Base-by-base conservation (phyloP, 345 rosid species). In the Hibiscus trionum region DNA sequence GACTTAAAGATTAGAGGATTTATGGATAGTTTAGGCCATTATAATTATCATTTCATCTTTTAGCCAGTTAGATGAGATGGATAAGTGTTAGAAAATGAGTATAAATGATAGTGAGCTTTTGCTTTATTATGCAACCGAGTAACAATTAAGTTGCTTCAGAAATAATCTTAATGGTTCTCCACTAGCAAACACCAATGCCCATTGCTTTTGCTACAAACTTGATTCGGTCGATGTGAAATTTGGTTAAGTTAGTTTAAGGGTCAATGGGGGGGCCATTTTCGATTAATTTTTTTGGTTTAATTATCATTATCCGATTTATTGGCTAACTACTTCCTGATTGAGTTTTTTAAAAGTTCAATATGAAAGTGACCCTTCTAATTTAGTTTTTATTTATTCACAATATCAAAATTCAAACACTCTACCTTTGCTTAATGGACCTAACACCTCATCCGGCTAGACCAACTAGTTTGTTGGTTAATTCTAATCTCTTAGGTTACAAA, bases 41-140 rank as follows among this genome's bases (percentile, higher is more conserved):
- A 35, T 35, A 35, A 35, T 35, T 35, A 35, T 35, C 37, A 4
- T 35, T 4, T 33, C n/a, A 10, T 39, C 2, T 39, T 39, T 39
- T 35, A 35, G 39, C 8, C 42, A 49, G 53, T 50, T 16, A 50
- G 17, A 50, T 50, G 19, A 1, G 14, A 15, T 50, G 19, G 55
- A 16, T 17, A n/a, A 53, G 0, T 5, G 37, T 35, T 35, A 35
- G 10, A 37, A 37, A 37, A 39, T 39, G 4, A 55, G 11, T 19
- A 19, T 17, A 39, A 31, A 11, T 2, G 11, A 39, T 15, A 65
- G 11, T 21, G 3, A 9, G 52, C 11, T 21, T 11, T 46, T 66
- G 57, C 70, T 66, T 58, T 66, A 15, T 47, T 55, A 47, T 66
- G 70, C 31, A 66, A 66, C 70, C 26, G 70, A 47, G 57, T 47